These are phyloP conservation scores for Adenanthera pavonina DNA, from an alignment of 306 rosid genomes.

Conservation along the genomic window DNA sequence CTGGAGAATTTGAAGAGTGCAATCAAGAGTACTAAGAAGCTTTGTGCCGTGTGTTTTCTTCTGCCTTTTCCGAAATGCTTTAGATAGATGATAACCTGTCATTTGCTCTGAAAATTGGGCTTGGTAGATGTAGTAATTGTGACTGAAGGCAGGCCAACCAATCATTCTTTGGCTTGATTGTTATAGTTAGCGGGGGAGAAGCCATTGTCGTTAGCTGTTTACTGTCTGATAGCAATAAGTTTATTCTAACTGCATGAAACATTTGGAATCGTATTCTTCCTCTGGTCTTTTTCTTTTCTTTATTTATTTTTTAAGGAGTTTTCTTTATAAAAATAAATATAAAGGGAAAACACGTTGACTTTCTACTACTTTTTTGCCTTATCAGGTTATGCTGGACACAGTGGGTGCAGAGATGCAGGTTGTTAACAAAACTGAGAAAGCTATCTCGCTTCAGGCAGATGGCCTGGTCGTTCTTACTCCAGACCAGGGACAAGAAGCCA, in stretches of 20 bases:
- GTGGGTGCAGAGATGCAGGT: slow-evolving; percentile 93
- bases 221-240: not conserved
- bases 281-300: not conserved
- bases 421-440: slow-evolving; percentile 64
- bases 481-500: slow-evolving; percentile 73
- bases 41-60: slow-evolving; percentile 78
- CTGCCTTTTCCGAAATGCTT: not conserved
- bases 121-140: not conserved
- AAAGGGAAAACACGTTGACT: slow-evolving; percentile 10
- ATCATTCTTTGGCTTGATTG: not conserved
- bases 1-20: slow-evolving; percentile 86
- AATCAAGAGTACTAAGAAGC: slow-evolving; percentile 81
- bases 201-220: slow-evolving; percentile 21
- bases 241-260: slow-evolving; percentile 7
- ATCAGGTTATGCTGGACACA: slow-evolving; percentile 87
- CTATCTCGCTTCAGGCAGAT: slow-evolving; percentile 70
- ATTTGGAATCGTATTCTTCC: not conserved
- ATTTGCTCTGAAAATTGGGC: not conserved
- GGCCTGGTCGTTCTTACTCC: slow-evolving; percentile 75
- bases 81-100: not conserved
- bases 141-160: not conserved
- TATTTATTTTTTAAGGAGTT: not conserved
- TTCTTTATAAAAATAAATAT: not conserved
- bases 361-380: slow-evolving; percentile 15
- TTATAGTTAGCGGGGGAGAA: not conserved